These are phyloP conservation scores for Xanthoconium separans DNA, from an alignment of 1,284 basidiomycete species.

Conservation along the genomic window DNA sequence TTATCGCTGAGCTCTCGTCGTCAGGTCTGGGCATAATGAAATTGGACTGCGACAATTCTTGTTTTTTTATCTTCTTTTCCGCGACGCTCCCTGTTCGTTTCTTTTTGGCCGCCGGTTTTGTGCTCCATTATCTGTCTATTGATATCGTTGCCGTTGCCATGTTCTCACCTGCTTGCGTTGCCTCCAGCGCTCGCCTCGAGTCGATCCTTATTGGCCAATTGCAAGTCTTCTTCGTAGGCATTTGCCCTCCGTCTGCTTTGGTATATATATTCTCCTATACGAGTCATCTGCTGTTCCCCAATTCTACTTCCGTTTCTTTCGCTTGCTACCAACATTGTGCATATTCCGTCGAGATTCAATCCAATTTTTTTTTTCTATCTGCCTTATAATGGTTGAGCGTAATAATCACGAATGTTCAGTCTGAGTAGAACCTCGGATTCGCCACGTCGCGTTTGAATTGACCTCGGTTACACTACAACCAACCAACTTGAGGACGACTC, in stretches of 20 bases:
- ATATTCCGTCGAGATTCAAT: slow-evolving; percentile 33
- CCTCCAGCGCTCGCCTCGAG: slow-evolving; percentile 48
- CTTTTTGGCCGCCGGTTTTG: slow-evolving; percentile 27
- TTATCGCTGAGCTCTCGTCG: slow-evolving; percentile 12
- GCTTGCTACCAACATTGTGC: slow-evolving; percentile 31
- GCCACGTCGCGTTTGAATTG: slow-evolving; percentile 2
- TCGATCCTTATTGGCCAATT: slow-evolving; percentile 58
- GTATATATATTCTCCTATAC: slow-evolving; percentile 38
- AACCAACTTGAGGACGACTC: not conserved
- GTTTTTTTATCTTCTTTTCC: slow-evolving; percentile 11
- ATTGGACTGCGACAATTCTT: slow-evolving; percentile 26
- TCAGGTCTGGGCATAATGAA: slow-evolving; percentile 61
- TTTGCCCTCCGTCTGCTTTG: slow-evolving; percentile 35
- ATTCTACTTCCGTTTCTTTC: slow-evolving; percentile 21
- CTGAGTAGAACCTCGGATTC: slow-evolving; percentile 4
- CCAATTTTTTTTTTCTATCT: slow-evolving; percentile 12
- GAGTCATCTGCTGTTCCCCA: slow-evolving; percentile 30
- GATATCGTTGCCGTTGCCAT: slow-evolving; percentile 42
- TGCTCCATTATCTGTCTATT: slow-evolving; percentile 35
- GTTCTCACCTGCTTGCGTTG: slow-evolving; percentile 47
- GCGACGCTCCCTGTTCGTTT: slow-evolving; percentile 23
- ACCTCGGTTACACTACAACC: not conserved
- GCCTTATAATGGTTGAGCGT: not conserved
- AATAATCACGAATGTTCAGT: no score
- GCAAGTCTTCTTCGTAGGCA: slow-evolving; percentile 31